Conservation (phyloP, 164 flowering plant species). For the Magnolia kwangsiensis region DNA sequence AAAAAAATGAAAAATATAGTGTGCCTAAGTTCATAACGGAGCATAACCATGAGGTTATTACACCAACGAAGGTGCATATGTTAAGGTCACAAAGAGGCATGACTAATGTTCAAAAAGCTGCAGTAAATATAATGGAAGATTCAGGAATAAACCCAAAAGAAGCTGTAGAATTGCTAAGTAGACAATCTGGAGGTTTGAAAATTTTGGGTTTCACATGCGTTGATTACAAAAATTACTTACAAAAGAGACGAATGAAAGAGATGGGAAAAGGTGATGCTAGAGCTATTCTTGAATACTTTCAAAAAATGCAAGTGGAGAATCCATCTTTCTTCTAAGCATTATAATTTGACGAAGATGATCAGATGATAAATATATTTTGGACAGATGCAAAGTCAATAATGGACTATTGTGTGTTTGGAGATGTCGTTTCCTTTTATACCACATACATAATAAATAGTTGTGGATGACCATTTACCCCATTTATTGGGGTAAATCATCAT, state of each 20-base stretch:
- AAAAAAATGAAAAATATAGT: background rate
- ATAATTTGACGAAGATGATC: slow-evolving; percentile 15
- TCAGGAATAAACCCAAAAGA: background rate
- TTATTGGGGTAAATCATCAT: slow-evolving; percentile 25
- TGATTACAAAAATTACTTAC: background rate
- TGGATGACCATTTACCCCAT: slow-evolving; percentile 17
- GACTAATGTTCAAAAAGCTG: too few relatives aligned
- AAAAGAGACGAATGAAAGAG: background rate
- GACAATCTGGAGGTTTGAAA: background rate
- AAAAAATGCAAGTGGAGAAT: slow-evolving; percentile 6
- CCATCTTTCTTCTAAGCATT: slow-evolving; percentile 16
- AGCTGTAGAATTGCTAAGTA: background rate
- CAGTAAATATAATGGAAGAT: too few relatives aligned
- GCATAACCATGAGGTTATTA: too few relatives aligned
- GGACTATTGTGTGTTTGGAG: slow-evolving; percentile 19
- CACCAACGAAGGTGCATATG: too few relatives aligned
- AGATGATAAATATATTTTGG: slow-evolving; percentile 18
- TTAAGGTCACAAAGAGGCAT: too few relatives aligned
- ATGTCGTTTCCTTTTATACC: slow-evolving; percentile 21
- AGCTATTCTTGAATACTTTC: slow-evolving; percentile 11
- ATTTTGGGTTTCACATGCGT: background rate
- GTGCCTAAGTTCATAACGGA: too few relatives aligned
- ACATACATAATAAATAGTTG: slow-evolving; percentile 5
- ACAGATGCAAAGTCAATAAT: slow-evolving; percentile 11
- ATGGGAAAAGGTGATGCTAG: background rate